Percentiles rank a stretch among this genome's conserved stretches.
These are phyloP conservation scores for Carex myosuroides DNA, from an alignment of 176 grass and related monocot genomes.

Conservation along the genomic window DNA sequence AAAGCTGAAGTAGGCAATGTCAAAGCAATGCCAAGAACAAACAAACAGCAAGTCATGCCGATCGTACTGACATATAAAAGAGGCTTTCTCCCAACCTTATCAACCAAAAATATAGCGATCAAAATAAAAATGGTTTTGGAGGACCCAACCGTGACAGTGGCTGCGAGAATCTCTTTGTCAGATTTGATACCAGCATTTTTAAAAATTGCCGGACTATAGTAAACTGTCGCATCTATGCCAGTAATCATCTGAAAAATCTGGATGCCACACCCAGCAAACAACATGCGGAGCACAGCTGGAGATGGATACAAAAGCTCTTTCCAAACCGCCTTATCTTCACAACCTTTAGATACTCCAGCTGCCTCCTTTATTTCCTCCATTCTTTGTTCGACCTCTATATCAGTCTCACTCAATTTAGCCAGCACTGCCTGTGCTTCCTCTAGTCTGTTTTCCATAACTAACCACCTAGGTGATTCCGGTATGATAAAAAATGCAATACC, in stretches of 20 bases:
- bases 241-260: conserved; percentile 87
- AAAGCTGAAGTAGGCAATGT: conserved; percentile 31
- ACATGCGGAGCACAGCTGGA: conserved; percentile 52
- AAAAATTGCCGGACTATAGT: conserved; percentile 85
- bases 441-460: conserved; percentile 72
- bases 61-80: conserved; percentile 83
- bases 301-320: conserved; percentile 70
- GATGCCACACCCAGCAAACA: conserved; percentile 71
- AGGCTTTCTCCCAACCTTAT: conserved; percentile 82
- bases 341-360: conserved; percentile 34
- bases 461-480: conserved; percentile 82
- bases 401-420: conserved; percentile 63
- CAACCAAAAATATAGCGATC: conserved; percentile 79
- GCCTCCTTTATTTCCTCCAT: conserved; percentile 70
- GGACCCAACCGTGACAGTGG: conserved; percentile 68
- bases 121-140: conserved; percentile 84
- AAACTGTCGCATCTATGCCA: conserved; percentile 83
- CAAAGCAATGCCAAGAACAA: conserved; percentile 53
- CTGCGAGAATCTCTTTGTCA: conserved; percentile 72
- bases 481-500: conserved; percentile 69
- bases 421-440: conserved; percentile 53
- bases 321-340: conserved; percentile 63
- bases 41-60: conserved; percentile 78
- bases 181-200: conserved; percentile 70
- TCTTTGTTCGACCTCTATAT: conserved; percentile 53